A percentile compares a stretch with the other conserved stretches of the same genome.
Conservation (phyloP, 441 rosid species). For the Flueggea neowawraea region DNA sequence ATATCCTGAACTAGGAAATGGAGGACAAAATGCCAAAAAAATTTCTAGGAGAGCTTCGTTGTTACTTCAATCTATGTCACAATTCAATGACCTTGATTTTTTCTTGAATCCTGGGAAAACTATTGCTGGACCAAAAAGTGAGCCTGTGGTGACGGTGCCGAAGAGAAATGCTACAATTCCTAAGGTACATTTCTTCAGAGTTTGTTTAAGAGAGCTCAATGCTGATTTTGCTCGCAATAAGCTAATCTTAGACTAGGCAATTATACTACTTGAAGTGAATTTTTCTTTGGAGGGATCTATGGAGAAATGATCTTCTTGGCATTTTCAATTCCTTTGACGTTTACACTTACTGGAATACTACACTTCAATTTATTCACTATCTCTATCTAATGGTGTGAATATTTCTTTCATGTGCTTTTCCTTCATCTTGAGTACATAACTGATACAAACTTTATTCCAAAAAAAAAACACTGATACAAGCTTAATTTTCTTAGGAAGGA, state of each 20-base stretch:
- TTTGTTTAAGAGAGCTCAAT: constrained; percentile 40
- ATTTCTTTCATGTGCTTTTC: constrained; percentile 4
- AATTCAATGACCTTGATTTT: constrained; percentile 77
- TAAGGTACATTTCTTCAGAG: constrained; percentile 39
- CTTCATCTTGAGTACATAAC: constrained; percentile 6
- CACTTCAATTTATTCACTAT: constrained; percentile 1
- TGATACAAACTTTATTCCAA: not conserved
- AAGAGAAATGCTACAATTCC: constrained; percentile 21
- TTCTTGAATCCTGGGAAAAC: constrained; percentile 82
- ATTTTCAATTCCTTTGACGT: not conserved
- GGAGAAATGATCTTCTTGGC: not conserved
- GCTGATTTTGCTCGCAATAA: constrained; percentile 12
- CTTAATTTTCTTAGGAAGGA: constrained; percentile 34
- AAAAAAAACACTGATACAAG: constrained; percentile 9
- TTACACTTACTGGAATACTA: not conserved
- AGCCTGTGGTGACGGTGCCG: constrained; percentile 22
- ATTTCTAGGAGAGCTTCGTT: constrained; percentile 41
- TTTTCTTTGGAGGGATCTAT: not conserved
- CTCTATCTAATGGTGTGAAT: constrained; percentile 2
- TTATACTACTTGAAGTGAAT: not conserved
- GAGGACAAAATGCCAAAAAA: constrained; percentile 29
- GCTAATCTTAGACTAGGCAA: not conserved
- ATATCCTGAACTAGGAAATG: constrained; percentile 27
- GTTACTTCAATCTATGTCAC: constrained; percentile 66
- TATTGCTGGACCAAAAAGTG: constrained; percentile 30